Base-by-base conservation (phyloP, 2,329 filamentous ascomycete genomes). In the Alternaria infectoria region DNA sequence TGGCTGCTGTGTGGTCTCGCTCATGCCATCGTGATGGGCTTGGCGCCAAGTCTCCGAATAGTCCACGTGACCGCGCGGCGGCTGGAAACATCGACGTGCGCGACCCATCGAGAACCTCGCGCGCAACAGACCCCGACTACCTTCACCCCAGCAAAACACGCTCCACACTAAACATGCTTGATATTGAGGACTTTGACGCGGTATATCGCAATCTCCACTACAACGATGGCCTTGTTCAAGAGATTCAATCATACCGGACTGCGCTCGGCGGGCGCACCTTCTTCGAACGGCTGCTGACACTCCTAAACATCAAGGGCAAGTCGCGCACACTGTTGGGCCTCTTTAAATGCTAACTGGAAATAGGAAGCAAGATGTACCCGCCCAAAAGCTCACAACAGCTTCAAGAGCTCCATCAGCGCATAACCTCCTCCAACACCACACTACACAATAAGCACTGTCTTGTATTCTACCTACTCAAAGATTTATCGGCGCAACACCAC, bases 381-480 rank as follows among this genome's bases (percentile, higher is more conserved):
- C 92, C 93, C 0, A 89, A 88, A 74, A 88, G 87, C 57, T 89
- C 91, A 61, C 84, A 83, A 63, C 87, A 89, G 45, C 85, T 96
- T 28, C 87, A 88, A 69, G 86, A 88, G 43, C 85, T 96, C 6
- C 90, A 94, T 80, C 83, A 88, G 65, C 87, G 89, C 62, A 89
- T 97, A 67, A 86, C 89, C 77, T 85, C 88, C 25, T 87, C 84
- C 57, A 83, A 82, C 52, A 88, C 90, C 69, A 87, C 90, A 8
- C 85, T 88, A 57, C 91, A 94, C 78, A 90, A 94, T 81, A 94
- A 94, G 78, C 88, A 93, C 69, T 92, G 93, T 17, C 86, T 96
- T 51, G 84, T 96, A 67, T 96, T 92, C 83, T 97, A 96, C 78
- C 83, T 96, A 43, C 86, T 96, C 4, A 90, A 93, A 73, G 92